A percentile compares a stretch with the other conserved stretches of the same genome.
Conservation (phyloP, 2,329 filamentous ascomycete genomes). For the Diaporthe longicolla region DNA sequence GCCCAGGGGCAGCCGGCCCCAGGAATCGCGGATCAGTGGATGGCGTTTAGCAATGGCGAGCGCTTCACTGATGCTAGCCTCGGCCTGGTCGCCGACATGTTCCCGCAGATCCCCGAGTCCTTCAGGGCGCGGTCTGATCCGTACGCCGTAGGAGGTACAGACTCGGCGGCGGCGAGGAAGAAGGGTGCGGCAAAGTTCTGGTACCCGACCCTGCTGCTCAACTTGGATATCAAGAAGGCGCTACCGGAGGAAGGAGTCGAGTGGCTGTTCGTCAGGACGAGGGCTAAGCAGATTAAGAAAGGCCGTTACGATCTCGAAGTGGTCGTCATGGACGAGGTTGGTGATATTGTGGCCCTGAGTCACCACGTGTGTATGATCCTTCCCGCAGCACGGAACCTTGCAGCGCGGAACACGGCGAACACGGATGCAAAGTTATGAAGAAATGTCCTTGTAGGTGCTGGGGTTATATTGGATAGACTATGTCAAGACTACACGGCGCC, state of each 20-base stretch:
- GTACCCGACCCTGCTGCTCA: conserved; percentile 84
- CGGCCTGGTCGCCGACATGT: conserved; percentile 65
- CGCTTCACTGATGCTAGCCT: conserved; percentile 76
- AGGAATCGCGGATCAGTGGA: conserved; percentile 74
- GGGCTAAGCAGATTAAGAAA: conserved; percentile 76
- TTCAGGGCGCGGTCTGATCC: conserved; percentile 1
- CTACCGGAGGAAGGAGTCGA: conserved; percentile 67
- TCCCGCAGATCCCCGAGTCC: conserved; percentile 31
- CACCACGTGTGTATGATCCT: conserved; percentile 78
- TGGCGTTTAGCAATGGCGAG: conserved; percentile 71
- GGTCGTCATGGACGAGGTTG: conserved; percentile 72
- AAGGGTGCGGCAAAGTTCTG: conserved; percentile 59
- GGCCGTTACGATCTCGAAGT: conserved; percentile 84
- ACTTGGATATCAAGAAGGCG: conserved; percentile 81
- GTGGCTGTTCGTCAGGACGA: conserved; percentile 78
- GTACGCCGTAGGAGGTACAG: conserved; percentile 1
- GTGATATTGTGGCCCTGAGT: conserved; percentile 76
- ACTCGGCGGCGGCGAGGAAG: neutral
- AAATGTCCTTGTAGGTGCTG: neutral
- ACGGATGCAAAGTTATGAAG: conserved; percentile 5
- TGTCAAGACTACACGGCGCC: neutral
- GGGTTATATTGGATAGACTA: neutral
- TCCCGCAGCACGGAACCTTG: conserved; percentile 70
- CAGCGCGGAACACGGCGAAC: conserved; percentile 38
- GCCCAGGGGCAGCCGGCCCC: conserved; percentile 40